These are phyloP conservation scores for Nakazawaea sp. DNA, from an alignment of 805 yeast genomes.

Conservation along the genomic window DNA sequence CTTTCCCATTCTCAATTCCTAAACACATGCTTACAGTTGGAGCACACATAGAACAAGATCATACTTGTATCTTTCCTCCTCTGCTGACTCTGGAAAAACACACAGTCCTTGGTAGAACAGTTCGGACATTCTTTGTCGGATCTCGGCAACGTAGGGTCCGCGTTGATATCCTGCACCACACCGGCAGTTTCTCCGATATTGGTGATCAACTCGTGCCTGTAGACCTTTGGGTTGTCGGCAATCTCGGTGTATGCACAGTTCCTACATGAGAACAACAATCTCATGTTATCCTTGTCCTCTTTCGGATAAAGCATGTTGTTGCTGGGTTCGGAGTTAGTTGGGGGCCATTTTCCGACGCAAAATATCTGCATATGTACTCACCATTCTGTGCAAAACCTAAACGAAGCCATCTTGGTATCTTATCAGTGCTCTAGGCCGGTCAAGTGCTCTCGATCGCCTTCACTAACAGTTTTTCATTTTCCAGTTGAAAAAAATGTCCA, in stretches of 20 bases:
- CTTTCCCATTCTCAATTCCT: slow-evolving; percentile 22
- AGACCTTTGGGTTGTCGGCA: slow-evolving; percentile 82
- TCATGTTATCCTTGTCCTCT: slow-evolving; percentile 77
- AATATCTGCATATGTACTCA: slow-evolving; percentile 19
- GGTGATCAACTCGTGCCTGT: slow-evolving; percentile 87
- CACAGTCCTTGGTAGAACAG: slow-evolving; percentile 85
- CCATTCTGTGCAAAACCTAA: slow-evolving; percentile 91
- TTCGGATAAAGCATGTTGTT: slow-evolving; percentile 97
- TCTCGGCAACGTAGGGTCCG: slow-evolving; percentile 96
- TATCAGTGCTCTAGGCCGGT: too few relatives aligned
- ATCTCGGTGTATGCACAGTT: slow-evolving; percentile 91
- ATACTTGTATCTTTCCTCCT: slow-evolving; percentile 91
- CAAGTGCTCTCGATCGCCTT: too few relatives aligned
- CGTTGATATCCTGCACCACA: slow-evolving; percentile 89
- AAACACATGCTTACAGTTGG: slow-evolving; percentile 76
- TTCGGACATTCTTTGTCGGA: slow-evolving; percentile 90
- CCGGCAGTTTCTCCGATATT: slow-evolving; percentile 96
- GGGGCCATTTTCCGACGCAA: not conserved
- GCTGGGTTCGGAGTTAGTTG: slow-evolving; percentile 24
- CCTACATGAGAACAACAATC: slow-evolving; percentile 85
- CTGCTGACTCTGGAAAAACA: slow-evolving; percentile 95
- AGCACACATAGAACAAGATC: slow-evolving; percentile 90
- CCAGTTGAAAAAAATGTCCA: too few relatives aligned
- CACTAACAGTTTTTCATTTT: too few relatives aligned
- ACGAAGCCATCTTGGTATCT: slow-evolving; percentile 77